phyloP scores from a whole-genome alignment of 2,329 filamentous ascomycete species.

The Gliomastix tumulicola region DNA sequence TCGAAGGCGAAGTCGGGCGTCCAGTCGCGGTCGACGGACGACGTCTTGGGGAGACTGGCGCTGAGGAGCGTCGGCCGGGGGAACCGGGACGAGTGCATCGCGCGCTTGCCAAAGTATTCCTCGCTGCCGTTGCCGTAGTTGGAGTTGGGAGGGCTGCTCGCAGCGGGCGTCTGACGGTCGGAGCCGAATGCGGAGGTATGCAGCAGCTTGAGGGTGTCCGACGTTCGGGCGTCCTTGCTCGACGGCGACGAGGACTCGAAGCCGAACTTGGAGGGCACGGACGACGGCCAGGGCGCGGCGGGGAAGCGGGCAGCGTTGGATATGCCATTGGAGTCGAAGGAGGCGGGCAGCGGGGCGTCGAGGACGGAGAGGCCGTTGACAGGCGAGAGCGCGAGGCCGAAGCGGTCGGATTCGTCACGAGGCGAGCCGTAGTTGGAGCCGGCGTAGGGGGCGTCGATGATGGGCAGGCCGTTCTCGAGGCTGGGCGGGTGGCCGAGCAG shows the following conservation, averaged over 20 bases:
- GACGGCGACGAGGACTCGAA: conserved; percentile 80
- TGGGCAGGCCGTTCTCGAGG: conserved; percentile 48
- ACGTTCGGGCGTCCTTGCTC: conserved; percentile 48
- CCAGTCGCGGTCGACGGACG: conserved; percentile 59
- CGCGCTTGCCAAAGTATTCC: conserved; percentile 62
- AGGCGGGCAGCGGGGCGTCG: conserved; percentile 86
- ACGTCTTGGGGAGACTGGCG: conserved; percentile 60
- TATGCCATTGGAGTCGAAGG: conserved; percentile 93
- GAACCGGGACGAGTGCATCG: conserved; percentile 62
- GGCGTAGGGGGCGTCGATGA: conserved; percentile 52
- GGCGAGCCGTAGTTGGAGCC: conserved; percentile 74
- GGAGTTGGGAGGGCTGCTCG: conserved; percentile 40
- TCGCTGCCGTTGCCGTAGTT: conserved; percentile 44
- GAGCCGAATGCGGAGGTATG: conserved; percentile 63
- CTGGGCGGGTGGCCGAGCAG: conserved; percentile 41
- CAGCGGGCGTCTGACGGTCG: conserved; percentile 48
- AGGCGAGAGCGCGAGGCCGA: conserved; percentile 74
- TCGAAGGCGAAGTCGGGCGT: conserved; percentile 70
- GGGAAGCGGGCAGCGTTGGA: conserved; percentile 81
- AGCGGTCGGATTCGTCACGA: conserved; percentile 55
- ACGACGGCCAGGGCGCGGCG: conserved; percentile 78
- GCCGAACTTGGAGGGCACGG: conserved; percentile 85
- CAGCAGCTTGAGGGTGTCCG: conserved; percentile 56
- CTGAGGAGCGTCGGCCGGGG: conserved; percentile 60
- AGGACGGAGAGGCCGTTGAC: conserved; percentile 75